A percentile compares a stretch with the other conserved stretches of the same genome.
These are phyloP conservation scores for Puccinia triticina DNA, from an alignment of 1,284 basidiomycete genomes.

Conservation along the genomic window DNA sequence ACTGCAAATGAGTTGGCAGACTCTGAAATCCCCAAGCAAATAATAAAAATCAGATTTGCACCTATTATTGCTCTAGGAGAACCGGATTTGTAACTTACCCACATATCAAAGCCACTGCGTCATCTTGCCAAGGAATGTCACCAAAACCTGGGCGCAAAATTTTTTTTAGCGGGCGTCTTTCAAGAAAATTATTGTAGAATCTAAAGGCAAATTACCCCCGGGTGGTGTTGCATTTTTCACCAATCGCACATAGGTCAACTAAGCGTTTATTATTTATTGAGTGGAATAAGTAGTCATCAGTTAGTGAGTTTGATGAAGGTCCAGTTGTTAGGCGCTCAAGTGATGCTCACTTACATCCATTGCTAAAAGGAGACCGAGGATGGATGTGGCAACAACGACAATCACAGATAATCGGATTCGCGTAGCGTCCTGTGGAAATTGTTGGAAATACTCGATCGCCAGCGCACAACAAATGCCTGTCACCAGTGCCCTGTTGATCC, in stretches of 20 bases:
- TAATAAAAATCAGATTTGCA: background rate
- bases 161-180: background rate
- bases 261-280: background rate
- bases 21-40: slow-evolving; percentile 18
- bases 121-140: slow-evolving; percentile 52
- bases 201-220: slow-evolving; percentile 22
- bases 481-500: slow-evolving; percentile 33
- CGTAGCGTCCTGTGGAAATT: slow-evolving; percentile 40
- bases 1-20: slow-evolving; percentile 51
- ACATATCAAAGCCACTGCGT: slow-evolving; percentile 49
- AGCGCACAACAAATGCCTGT: slow-evolving; percentile 49
- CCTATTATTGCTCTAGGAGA: background rate
- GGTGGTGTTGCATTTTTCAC: slow-evolving; percentile 43
- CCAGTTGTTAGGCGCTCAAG: background rate
- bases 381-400: slow-evolving; percentile 43
- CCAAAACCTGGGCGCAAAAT: slow-evolving; percentile 26
- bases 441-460: slow-evolving; percentile 48
- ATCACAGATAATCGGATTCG: slow-evolving; percentile 49
- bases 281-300: background rate
- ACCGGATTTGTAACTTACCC: slow-evolving; percentile 31
- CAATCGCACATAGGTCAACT: slow-evolving; percentile 43
- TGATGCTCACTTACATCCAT: slow-evolving; percentile 37
- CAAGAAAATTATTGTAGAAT: background rate
- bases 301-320: background rate
- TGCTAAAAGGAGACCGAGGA: slow-evolving; percentile 43